Evolutionary conservation across 352 stramenopile genomes (phyloP).

Genomic region (Bremia lactucae): DNA sequence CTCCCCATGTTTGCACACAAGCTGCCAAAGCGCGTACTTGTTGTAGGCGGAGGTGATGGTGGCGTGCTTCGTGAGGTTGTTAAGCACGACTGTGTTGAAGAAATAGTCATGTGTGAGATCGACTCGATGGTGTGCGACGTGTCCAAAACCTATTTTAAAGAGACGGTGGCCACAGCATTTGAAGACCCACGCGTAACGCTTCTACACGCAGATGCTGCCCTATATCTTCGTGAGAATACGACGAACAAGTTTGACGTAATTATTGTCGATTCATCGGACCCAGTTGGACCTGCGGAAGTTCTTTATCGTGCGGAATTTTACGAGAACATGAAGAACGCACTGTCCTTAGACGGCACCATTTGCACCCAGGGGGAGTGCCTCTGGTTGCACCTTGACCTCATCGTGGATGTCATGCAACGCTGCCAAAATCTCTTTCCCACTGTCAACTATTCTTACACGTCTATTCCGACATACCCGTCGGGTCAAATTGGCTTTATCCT

Average conservation of each 20-base stretch:
- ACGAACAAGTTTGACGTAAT: constrained; percentile 92
- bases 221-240: constrained; percentile 79
- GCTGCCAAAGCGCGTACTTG: constrained; percentile 92
- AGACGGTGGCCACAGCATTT: constrained; percentile 89
- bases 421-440: constrained; percentile 88
- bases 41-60: constrained; percentile 97
- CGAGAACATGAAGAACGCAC: constrained; percentile 86
- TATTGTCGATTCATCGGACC: constrained; percentile 95
- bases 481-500: constrained; percentile 98
- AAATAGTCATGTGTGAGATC: constrained; percentile 98
- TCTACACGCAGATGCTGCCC: constrained; percentile 86
- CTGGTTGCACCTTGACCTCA: constrained; percentile 97
- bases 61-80: constrained; percentile 94
- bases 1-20: constrained; percentile 94
- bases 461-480: constrained; percentile 97
- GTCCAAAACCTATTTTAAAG: constrained; percentile 89
- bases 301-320: constrained; percentile 95
- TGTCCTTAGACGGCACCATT: constrained; percentile 80
- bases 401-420: constrained; percentile 88
- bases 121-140: constrained; percentile 95
- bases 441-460: constrained; percentile 98
- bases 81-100: constrained; percentile 89
- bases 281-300: constrained; percentile 89
- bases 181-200: constrained; percentile 93
- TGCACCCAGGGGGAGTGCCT: constrained; percentile 95